These are phyloP conservation scores for Chytridium lagenaria DNA, from an alignment of 371 early-diverging fungal genomes.

Conservation along the genomic window DNA sequence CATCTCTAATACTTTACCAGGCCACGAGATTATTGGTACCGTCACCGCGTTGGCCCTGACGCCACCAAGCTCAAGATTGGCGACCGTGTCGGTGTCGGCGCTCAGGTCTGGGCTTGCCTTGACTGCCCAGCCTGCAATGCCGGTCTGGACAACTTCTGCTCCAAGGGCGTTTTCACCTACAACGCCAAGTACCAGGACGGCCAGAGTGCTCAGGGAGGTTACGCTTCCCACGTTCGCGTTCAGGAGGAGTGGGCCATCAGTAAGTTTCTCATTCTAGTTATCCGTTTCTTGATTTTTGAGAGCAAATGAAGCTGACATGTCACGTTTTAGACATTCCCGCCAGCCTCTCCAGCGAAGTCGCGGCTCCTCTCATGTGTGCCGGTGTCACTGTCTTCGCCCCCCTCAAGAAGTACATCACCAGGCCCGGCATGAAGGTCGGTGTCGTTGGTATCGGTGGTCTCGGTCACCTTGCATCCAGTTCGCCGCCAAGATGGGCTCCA, in stretches of 20 bases:
- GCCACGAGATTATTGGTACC: slow-evolving; percentile 50
- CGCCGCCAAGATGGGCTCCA: slow-evolving; percentile 67
- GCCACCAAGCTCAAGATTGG: slow-evolving; percentile 71
- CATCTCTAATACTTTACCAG: slow-evolving; percentile 13
- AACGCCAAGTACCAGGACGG: slow-evolving; percentile 75
- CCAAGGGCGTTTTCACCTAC: slow-evolving; percentile 51
- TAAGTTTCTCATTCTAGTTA: slow-evolving; percentile 54
- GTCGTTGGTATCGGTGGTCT: slow-evolving; percentile 75
- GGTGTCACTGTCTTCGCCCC: slow-evolving; percentile 74
- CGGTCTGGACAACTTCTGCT: slow-evolving; percentile 39
- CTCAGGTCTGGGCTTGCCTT: slow-evolving; percentile 51
- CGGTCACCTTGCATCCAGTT: slow-evolving; percentile 70
- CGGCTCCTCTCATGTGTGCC: slow-evolving; percentile 71
- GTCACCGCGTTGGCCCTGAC: slow-evolving; percentile 29
- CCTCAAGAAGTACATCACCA: slow-evolving; percentile 36
- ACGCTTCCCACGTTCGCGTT: slow-evolving; percentile 38
- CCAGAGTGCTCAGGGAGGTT: slow-evolving; percentile 34
- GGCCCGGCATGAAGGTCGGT: slow-evolving; percentile 65
- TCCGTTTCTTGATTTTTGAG: no score
- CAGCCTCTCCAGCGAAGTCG: slow-evolving; percentile 57
- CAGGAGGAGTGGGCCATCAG: slow-evolving; percentile 26
- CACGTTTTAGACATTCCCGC: slow-evolving; percentile 65
- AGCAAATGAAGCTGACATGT: no score
- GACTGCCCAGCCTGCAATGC: slow-evolving; percentile 46
- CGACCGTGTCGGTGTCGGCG: slow-evolving; percentile 51